Evolutionary conservation across 2,329 filamentous ascomycete genomes (phyloP), one percentile per base, ranked within the genome.

Genomic region (Aureobasidium sp.): DNA sequence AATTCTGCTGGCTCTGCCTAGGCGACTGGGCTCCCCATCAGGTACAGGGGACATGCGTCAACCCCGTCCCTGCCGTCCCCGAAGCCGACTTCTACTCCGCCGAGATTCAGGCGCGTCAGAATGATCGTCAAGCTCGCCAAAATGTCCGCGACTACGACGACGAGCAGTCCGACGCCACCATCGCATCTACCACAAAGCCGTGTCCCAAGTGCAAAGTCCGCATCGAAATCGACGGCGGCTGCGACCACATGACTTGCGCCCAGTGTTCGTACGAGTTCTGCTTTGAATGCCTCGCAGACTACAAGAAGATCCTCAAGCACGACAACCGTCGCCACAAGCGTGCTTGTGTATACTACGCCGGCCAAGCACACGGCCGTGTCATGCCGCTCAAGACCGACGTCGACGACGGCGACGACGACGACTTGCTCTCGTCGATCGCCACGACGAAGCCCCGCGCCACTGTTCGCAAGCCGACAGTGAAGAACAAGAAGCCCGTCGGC

Each of bases 211-310:
- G 72, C 64, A 56, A 56, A 7, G 64, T 61, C 52, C 65, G 54
- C 37, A 70, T 73, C 33, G 62, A 72, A 62, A 73, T 73, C 66
- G 62, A 70, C 40, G 70, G 69, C 15, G 72, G 72, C 9, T 73
- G 70, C 56, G 52, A 64, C 19, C 45, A 61, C 44, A 73, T 73
- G 70, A 42, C 31, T 9, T 73, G 71, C 24, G 31, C 15, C 22
- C 27, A 29, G 17, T 72, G 70, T 63, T 14, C 42, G 1, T 52
- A 57, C n/a, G n/a, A 63, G 8, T 72, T 73, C 61, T 72, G 70
- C 63, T 73, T 70, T 68, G 48, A 56, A 5, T 72, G 71, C 58
- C 17, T 64, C 42, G 59, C 65, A 0, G 37, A 60, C 0, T 67
- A 66, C 35, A 12, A 17, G 17, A n/a, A n/a, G 9, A 58, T 58